phyloP scores from a whole-genome alignment of 257 asterid species.

The Nicotiana tomentosiformis region DNA sequence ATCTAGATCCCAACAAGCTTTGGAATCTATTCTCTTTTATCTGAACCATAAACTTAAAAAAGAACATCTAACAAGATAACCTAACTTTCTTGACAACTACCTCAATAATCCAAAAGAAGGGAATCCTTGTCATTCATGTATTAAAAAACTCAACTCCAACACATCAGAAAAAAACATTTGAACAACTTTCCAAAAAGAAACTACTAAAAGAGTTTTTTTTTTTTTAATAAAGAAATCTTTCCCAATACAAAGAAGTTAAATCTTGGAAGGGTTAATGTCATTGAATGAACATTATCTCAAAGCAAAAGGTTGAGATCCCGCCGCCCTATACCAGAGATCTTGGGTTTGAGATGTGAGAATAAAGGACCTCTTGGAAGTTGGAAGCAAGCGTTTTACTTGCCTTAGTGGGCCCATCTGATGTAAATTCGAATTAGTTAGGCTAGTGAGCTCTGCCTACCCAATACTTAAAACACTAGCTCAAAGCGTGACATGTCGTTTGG shows the following conservation, averaged over 20 bases:
- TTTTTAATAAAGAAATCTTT: background rate
- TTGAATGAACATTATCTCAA: background rate
- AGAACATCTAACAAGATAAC: background rate
- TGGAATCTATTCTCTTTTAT: background rate
- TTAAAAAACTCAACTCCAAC: background rate
- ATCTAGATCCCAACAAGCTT: background rate
- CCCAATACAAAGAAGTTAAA: background rate
- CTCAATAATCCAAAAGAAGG: background rate
- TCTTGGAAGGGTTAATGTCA: background rate
- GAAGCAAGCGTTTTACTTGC: background rate
- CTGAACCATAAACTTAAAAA: background rate
- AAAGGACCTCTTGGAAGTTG: background rate
- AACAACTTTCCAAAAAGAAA: background rate
- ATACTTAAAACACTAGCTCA: background rate
- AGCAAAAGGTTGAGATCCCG: background rate
- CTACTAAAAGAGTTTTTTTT: background rate
- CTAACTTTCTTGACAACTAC: background rate
- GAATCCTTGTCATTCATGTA: background rate
- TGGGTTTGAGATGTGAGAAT: background rate
- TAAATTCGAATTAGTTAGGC: rapidly evolving
- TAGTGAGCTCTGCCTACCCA: rapidly evolving
- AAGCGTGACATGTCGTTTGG: background rate
- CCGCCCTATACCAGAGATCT: background rate
- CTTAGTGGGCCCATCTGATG: background rate
- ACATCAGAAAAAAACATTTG: background rate